These are phyloP conservation scores for Hermanozyma aechmeae DNA, from an alignment of 805 yeast genomes.

Conservation along the genomic window DNA sequence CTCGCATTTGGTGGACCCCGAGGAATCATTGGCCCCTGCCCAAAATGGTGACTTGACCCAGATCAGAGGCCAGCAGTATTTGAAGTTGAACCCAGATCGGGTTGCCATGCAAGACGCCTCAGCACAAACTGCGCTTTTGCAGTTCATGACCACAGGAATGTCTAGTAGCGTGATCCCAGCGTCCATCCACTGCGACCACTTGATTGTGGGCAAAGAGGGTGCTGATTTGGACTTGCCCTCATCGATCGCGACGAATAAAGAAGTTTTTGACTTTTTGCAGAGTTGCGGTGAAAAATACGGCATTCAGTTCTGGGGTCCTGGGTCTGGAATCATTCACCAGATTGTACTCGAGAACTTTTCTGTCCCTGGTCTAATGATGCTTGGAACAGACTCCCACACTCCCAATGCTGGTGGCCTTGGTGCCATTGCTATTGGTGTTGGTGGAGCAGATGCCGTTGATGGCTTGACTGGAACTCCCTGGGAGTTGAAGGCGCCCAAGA, in stretches of 20 bases:
- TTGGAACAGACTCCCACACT: constrained; percentile 98
- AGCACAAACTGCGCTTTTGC: constrained; percentile 97
- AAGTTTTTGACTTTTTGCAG: constrained; percentile 90
- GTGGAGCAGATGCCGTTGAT: constrained; percentile 99
- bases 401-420: constrained; percentile 99
- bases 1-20: constrained; percentile 86
- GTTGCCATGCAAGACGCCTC: constrained; percentile 99
- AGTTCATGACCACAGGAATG: constrained; percentile 96
- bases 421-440: constrained; percentile 97
- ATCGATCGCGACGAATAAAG: constrained; percentile 81
- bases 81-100: constrained; percentile 92
- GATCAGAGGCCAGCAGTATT: constrained; percentile 79
- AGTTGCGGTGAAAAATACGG: constrained; percentile 92
- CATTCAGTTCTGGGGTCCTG: constrained; percentile 98
- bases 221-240: constrained; percentile 74
- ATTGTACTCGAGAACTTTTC: constrained; percentile 94
- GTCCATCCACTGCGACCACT: constrained; percentile 95
- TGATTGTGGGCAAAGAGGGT: constrained; percentile 93
- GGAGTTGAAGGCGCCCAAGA: constrained; percentile 97
- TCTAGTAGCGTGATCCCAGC: constrained; percentile 84
- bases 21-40: constrained; percentile 54
- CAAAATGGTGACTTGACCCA: constrained; percentile 36
- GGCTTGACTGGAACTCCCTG: constrained; percentile 95
- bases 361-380: constrained; percentile 93
- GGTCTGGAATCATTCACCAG: constrained; percentile 98